Percentiles rank a stretch among this genome's conserved stretches.
These are phyloP conservation scores for Psilocybe sp. DNA, from an alignment of 768 basidiomycete species.

Conservation along the genomic window DNA sequence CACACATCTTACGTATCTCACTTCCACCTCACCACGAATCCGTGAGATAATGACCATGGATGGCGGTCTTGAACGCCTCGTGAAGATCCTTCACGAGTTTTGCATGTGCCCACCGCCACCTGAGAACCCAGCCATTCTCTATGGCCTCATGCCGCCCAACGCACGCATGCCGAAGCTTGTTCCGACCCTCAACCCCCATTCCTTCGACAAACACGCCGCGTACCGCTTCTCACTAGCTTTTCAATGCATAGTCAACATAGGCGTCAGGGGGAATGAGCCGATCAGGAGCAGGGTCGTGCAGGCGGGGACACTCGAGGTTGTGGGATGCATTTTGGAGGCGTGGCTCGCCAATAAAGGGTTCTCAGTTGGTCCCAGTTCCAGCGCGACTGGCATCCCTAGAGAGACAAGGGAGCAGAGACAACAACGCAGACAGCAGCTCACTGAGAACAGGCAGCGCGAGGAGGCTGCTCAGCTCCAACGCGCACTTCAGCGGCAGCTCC, in stretches of 20 bases:
- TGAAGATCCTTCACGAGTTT: slow-evolving; percentile 87
- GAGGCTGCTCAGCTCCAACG: slow-evolving; percentile 56
- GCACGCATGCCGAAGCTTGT: slow-evolving; percentile 50
- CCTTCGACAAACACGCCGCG: slow-evolving; percentile 80
- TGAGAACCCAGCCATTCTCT: slow-evolving; percentile 72
- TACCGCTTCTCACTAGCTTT: slow-evolving; percentile 92
- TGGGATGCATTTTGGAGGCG: slow-evolving; percentile 89
- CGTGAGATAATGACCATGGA: slow-evolving; percentile 98
- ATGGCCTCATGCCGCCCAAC: slow-evolving; percentile 71
- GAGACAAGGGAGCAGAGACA: slow-evolving; percentile 75
- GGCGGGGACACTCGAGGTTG: slow-evolving; percentile 90
- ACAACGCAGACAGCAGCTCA: slow-evolving; percentile 54
- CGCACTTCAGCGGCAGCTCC: slow-evolving; percentile 47
- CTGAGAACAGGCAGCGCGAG: slow-evolving; percentile 57
- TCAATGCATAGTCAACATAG: slow-evolving; percentile 96
- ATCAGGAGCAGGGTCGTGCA: slow-evolving; percentile 92
- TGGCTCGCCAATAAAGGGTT: slow-evolving; percentile 90
- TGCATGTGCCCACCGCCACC: slow-evolving; percentile 81
- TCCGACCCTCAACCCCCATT: slow-evolving; percentile 63
- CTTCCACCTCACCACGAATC: slow-evolving; percentile 95
- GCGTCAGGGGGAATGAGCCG: slow-evolving; percentile 90
- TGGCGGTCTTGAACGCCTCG: slow-evolving; percentile 93
- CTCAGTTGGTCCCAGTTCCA: slow-evolving; percentile 76
- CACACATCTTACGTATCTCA: slow-evolving; percentile 93
- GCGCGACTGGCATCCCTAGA: slow-evolving; percentile 69